Evolutionary conservation across 2,329 filamentous ascomycete species (phyloP).

Genomic region (Fusarium chlamydosporum): DNA sequence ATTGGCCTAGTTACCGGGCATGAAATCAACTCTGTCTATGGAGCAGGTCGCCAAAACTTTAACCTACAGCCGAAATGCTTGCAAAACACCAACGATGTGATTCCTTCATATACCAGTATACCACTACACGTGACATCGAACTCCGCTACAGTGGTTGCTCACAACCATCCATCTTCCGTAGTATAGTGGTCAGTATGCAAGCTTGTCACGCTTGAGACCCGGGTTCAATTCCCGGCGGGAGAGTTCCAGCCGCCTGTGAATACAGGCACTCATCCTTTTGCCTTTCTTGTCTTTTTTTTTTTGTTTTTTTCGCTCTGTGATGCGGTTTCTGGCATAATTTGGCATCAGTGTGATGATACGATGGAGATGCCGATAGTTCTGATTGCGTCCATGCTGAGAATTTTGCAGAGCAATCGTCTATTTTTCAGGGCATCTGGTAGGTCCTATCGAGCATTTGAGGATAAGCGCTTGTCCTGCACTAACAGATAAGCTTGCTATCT

Average conservation of each 20-base stretch:
- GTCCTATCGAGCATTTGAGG: no score
- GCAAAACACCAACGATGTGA: neutral
- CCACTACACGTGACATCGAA: conserved; percentile 6
- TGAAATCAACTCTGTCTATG: no score
- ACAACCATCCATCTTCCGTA: conserved; percentile 38
- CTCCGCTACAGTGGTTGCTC: conserved; percentile 28
- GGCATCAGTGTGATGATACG: neutral
- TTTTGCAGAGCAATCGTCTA: no score
- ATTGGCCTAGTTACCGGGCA: neutral
- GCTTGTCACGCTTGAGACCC: conserved; percentile 38
- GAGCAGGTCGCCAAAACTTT: no score
- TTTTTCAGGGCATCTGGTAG: no score
- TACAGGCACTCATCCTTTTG: neutral
- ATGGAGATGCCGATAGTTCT: neutral
- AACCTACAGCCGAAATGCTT: neutral
- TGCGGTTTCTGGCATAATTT: neutral
- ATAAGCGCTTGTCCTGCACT: neutral
- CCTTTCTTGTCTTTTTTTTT: rapidly evolving
- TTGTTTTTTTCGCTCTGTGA: rapidly evolving
- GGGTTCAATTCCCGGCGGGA: conserved; percentile 38
- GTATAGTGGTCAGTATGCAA: conserved; percentile 41
- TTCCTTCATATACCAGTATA: neutral
- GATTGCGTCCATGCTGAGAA: no score
- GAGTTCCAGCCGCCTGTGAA: conserved; percentile 29
- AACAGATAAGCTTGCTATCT: neutral